A percentile compares a stretch with the other conserved stretches of the same genome.
These are phyloP conservation scores for Yarrowia osloensis DNA, from an alignment of 805 yeast species.

Conservation along the genomic window DNA sequence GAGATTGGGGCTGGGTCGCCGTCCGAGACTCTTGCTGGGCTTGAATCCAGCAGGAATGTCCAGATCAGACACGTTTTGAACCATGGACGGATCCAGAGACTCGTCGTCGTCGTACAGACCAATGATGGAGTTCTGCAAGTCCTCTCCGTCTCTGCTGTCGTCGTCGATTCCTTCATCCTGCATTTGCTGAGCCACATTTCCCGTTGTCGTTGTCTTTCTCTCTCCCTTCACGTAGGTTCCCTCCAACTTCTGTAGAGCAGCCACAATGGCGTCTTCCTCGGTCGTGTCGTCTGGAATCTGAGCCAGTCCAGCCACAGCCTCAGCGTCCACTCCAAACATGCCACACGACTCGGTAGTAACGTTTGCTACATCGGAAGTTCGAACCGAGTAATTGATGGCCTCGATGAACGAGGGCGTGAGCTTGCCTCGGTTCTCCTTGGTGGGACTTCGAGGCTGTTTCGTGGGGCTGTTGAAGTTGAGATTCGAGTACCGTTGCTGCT, in stretches of 20 bases:
- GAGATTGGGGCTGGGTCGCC: background rate
- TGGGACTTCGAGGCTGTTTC: constrained; percentile 22
- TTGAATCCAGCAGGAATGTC: constrained; percentile 23
- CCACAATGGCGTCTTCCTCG: constrained; percentile 68
- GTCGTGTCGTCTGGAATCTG: constrained; percentile 79
- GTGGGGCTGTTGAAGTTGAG: constrained; percentile 21
- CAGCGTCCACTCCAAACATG: constrained; percentile 43
- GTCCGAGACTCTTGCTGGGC: constrained; percentile 15
- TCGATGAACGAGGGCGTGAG: constrained; percentile 21
- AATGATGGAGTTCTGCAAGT: constrained; percentile 11
- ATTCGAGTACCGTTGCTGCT: constrained; percentile 18
- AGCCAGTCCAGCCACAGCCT: constrained; percentile 72
- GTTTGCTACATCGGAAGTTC: background rate
- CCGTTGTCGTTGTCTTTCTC: background rate
- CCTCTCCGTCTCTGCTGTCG: background rate
- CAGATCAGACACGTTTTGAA: constrained; percentile 2
- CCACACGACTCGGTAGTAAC: constrained; percentile 7
- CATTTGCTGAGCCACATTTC: background rate
- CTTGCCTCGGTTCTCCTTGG: constrained; percentile 25
- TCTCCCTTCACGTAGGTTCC: constrained; percentile 50
- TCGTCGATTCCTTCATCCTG: background rate
- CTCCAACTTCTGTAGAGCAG: constrained; percentile 76
- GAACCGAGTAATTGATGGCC: constrained; percentile 23
- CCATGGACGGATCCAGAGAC: background rate
- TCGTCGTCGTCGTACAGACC: constrained; percentile 6